Percentiles rank a stretch among this genome's conserved stretches.
Conservation (phyloP, 1,284 basidiomycete species). For the Anthracocystis setariae region DNA sequence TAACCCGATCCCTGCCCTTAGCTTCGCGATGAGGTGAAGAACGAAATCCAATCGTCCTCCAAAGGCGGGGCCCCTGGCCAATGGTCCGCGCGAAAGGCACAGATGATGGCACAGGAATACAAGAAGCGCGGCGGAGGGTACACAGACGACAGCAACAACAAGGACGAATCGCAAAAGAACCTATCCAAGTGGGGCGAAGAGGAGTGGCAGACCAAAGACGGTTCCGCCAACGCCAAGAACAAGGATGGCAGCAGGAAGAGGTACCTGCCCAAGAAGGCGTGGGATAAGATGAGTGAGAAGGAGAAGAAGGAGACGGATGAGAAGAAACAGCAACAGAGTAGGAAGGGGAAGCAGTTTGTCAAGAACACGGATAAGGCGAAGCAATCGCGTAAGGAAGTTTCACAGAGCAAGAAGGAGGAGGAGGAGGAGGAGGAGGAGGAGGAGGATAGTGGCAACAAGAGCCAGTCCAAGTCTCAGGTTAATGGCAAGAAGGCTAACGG, state of each 20-base stretch:
- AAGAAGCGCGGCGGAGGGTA: conserved; percentile 48
- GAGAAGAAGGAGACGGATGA: conserved; percentile 43
- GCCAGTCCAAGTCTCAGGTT: conserved; percentile 11
- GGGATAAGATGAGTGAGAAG: conserved; percentile 48
- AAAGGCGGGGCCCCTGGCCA: conserved; percentile 45
- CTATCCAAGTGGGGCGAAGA: conserved; percentile 40
- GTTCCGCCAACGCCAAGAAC: conserved; percentile 40
- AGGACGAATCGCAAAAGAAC: conserved; percentile 48
- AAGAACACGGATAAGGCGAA: conserved; percentile 34
- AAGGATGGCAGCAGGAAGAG: conserved; percentile 37
- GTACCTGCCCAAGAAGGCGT: conserved; percentile 47
- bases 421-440: conserved; percentile 13
- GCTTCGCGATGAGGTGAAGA: conserved; percentile 35
- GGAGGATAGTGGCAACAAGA: conserved; percentile 14
- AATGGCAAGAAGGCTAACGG: conserved; percentile 13
- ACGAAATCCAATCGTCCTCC: conserved; percentile 40
- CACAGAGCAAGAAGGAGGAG: conserved; percentile 7
- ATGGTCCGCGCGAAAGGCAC: conserved; percentile 43
- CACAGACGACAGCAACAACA: conserved; percentile 33
- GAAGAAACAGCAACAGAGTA: conserved; percentile 43
- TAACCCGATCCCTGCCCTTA: background rate
- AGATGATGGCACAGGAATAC: conserved; percentile 43
- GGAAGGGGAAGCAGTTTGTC: conserved; percentile 41
- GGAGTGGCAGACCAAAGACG: conserved; percentile 49
- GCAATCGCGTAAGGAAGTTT: conserved; percentile 33